phyloP scores from a whole-genome alignment of 139 green algal genomes.

The Coelastrella sp. region DNA sequence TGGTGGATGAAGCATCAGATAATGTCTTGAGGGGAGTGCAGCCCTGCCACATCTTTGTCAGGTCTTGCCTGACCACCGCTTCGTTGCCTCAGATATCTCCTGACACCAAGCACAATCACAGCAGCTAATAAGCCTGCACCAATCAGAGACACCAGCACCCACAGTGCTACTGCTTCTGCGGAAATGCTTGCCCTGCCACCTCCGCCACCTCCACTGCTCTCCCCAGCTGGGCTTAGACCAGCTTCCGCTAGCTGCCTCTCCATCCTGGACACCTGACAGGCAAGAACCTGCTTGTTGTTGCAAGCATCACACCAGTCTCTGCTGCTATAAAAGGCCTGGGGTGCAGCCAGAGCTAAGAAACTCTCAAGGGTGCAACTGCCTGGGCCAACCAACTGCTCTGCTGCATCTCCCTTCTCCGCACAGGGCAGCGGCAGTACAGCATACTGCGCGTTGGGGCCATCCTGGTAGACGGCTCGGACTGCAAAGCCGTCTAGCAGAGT shows the following conservation, averaged over 20 bases:
- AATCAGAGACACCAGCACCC: conserved; percentile 1
- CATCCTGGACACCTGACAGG: conserved; percentile 18
- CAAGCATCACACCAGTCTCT: conserved; percentile 52
- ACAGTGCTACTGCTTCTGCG: not conserved
- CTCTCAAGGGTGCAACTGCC: conserved; percentile 46
- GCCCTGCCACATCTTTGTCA: too few species aligned
- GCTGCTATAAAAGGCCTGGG: conserved; percentile 11
- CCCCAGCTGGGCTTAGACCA: not conserved
- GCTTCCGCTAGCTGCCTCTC: not conserved
- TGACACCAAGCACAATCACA: not conserved
- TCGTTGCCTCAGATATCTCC: not conserved
- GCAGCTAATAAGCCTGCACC: not conserved
- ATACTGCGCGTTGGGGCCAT: conserved; percentile 49
- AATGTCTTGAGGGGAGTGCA: too few species aligned
- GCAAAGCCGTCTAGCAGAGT: not conserved
- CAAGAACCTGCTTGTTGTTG: not conserved
- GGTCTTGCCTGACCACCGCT: not conserved
- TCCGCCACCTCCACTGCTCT: not conserved
- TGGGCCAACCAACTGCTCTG: conserved; percentile 45
- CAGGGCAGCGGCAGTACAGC: conserved; percentile 49
- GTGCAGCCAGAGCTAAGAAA: conserved; percentile 42
- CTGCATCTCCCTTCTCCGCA: conserved; percentile 39
- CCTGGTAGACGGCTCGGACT: conserved; percentile 59
- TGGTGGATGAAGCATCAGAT: too few species aligned
- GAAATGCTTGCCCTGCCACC: not conserved